These are phyloP conservation scores for Puccinia polysora DNA, from an alignment of 1,284 basidiomycete genomes.

Conservation along the genomic window DNA sequence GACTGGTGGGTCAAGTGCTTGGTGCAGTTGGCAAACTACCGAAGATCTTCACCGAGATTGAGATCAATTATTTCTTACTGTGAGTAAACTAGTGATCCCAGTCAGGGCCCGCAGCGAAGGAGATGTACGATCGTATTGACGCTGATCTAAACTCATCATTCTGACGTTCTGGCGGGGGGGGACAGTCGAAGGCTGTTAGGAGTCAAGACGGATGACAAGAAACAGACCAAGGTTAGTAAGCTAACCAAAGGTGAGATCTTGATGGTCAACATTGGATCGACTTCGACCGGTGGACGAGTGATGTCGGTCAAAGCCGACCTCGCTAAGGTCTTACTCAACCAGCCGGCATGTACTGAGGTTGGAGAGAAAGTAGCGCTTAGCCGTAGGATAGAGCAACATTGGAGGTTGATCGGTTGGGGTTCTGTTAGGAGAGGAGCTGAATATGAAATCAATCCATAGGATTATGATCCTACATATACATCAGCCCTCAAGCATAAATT, in stretches of 20 bases:
- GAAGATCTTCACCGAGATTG: conserved; percentile 83
- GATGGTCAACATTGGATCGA: conserved; percentile 89
- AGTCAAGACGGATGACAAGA: conserved; percentile 97
- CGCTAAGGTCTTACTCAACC: conserved; percentile 84
- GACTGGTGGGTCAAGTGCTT: conserved; percentile 91
- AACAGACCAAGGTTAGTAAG: conserved; percentile 92
- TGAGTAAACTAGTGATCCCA: neutral
- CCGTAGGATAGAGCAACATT: conserved; percentile 93
- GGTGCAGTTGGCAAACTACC: conserved; percentile 89
- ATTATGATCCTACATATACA: too few species aligned
- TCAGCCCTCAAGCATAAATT: too few species aligned
- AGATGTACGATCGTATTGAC: neutral
- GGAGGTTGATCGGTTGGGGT: conserved; percentile 60
- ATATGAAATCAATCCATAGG: conserved; percentile 37
- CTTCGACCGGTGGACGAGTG: conserved; percentile 87
- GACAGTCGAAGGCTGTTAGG: conserved; percentile 75
- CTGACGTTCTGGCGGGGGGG: conserved; percentile 46
- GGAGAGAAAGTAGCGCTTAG: conserved; percentile 92
- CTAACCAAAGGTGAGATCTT: conserved; percentile 87
- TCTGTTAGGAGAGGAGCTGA: conserved; percentile 46
- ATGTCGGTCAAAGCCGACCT: conserved; percentile 84
- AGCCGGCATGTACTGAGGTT: conserved; percentile 86
- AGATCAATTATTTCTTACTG: conserved; percentile 86
- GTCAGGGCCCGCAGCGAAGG: neutral
- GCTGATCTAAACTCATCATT: neutral